Evolutionary conservation across 2,329 filamentous ascomycete species (phyloP).

Genomic region (Dactylonectria estremocensis): DNA sequence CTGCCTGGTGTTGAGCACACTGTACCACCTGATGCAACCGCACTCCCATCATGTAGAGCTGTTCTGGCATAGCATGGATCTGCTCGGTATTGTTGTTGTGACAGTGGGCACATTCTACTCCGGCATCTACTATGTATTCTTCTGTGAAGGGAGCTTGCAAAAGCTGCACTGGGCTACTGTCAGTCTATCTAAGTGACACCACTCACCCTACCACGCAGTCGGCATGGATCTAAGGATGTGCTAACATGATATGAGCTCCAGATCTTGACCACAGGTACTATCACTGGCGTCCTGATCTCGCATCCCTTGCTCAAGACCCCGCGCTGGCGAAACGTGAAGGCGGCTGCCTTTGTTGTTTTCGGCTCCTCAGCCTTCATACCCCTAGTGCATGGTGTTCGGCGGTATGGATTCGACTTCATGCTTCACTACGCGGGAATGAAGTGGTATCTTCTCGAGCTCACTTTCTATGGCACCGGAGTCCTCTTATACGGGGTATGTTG

Average conservation of each 20-base stretch:
- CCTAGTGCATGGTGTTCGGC: slow-evolving; percentile 32
- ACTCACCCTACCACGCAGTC: slow-evolving; percentile 17
- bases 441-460: slow-evolving; percentile 35
- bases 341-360: slow-evolving; percentile 26
- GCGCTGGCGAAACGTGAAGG: slow-evolving; percentile 35
- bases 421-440: slow-evolving; percentile 17
- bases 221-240: slow-evolving; percentile 1
- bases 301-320: slow-evolving; percentile 31
- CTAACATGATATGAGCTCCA: slow-evolving; percentile 20
- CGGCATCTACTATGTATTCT: slow-evolving; percentile 38
- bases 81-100: slow-evolving; percentile 39
- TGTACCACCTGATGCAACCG: slow-evolving; percentile 31
- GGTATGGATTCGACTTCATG: slow-evolving; percentile 37
- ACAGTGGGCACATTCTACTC: slow-evolving; percentile 37
- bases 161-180: slow-evolving; percentile 35
- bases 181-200: slow-evolving; percentile 6
- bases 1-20: slow-evolving; percentile 31
- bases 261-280: slow-evolving; percentile 24
- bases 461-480: slow-evolving; percentile 67
- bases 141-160: slow-evolving; percentile 31
- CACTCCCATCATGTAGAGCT: slow-evolving; percentile 37
- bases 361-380: slow-evolving; percentile 34
- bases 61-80: slow-evolving; percentile 40
- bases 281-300: slow-evolving; percentile 30
- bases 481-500: slow-evolving; percentile 80